Percentiles rank a stretch among this genome's conserved stretches.
phyloP scores from a whole-genome alignment of 345 rosid species.

The Linum tenue region DNA sequence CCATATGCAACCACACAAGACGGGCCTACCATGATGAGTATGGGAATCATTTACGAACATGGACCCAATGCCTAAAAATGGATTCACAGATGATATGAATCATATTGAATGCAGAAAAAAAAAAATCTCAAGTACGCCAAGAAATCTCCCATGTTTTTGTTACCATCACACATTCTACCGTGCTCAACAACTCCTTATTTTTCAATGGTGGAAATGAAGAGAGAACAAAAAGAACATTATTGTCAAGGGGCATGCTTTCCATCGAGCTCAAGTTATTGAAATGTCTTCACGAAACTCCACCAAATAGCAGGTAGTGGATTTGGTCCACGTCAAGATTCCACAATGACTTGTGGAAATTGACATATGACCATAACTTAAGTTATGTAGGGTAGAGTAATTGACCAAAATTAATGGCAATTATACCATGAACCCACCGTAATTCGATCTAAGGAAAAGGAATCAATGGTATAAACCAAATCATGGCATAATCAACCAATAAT shows the following conservation, averaged over 20 bases:
- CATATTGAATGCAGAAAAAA: no score
- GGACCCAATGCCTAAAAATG: background rate
- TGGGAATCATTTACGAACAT: background rate
- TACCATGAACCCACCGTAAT: no score
- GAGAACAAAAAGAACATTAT: background rate
- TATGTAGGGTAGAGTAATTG: no score
- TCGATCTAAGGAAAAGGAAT: no score
- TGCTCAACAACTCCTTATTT: background rate
- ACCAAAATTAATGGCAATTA: no score
- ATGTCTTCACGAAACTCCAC: no score
- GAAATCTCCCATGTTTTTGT: background rate
- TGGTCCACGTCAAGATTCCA: no score
- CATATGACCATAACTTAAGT: no score
- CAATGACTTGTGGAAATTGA: no score
- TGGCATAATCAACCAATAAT: background rate
- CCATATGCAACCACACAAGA: background rate
- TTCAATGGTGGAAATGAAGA: background rate
- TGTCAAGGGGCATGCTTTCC: background rate
- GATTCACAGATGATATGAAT: background rate
- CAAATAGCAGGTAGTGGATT: no score
- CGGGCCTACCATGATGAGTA: background rate
- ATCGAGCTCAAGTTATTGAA: background rate
- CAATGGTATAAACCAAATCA: no score
- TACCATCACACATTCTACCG: background rate
- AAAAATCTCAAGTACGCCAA: background rate